Evolutionary conservation across 1,284 basidiomycete genomes (phyloP).

Genomic region (Volvariella surrecta): DNA sequence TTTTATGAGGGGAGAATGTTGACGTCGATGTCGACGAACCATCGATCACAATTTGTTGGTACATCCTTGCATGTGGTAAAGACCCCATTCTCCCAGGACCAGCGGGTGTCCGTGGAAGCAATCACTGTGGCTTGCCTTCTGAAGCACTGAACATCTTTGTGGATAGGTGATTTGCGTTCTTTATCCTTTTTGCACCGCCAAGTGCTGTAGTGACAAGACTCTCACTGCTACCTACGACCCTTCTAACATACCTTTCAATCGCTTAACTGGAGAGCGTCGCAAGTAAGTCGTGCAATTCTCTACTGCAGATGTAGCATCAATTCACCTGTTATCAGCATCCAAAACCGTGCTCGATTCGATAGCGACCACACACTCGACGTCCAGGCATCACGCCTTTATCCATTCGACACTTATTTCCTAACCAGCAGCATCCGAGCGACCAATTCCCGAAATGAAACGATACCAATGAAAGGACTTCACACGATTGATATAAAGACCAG

Average conservation of each 20-base stretch:
- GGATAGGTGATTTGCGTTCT: slow-evolving; percentile 31
- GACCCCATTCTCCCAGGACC: slow-evolving; percentile 38
- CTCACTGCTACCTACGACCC: slow-evolving; percentile 40
- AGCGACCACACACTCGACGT: slow-evolving; percentile 52
- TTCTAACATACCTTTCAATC: slow-evolving; percentile 30
- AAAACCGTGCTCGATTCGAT: slow-evolving; percentile 49
- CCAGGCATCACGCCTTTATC: slow-evolving; percentile 43
- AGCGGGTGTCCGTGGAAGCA: slow-evolving; percentile 37
- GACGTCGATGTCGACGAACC: slow-evolving; percentile 54
- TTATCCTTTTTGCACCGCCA: slow-evolving; percentile 1
- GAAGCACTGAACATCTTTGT: slow-evolving; percentile 36
- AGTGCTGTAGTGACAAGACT: slow-evolving; percentile 19
- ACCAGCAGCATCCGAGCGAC: slow-evolving; percentile 37
- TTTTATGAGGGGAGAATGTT: slow-evolving; percentile 46
- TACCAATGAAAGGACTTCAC: slow-evolving; percentile 35
- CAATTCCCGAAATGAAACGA: slow-evolving; percentile 24
- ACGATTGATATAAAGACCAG: slow-evolving; percentile 39
- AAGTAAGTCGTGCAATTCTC: slow-evolving; percentile 25
- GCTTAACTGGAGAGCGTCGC: slow-evolving; percentile 25
- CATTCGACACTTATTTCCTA: slow-evolving; percentile 48
- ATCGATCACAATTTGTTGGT: slow-evolving; percentile 46
- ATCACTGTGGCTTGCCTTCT: slow-evolving; percentile 37
- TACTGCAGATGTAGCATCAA: not conserved
- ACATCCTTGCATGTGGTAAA: slow-evolving; percentile 44
- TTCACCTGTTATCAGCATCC: slow-evolving; percentile 28